A percentile compares a stretch with the other conserved stretches of the same genome.
Evolutionary conservation across 2,329 filamentous ascomycete species (phyloP).

Genomic region (Aspergillus oerlinghausenensis): DNA sequence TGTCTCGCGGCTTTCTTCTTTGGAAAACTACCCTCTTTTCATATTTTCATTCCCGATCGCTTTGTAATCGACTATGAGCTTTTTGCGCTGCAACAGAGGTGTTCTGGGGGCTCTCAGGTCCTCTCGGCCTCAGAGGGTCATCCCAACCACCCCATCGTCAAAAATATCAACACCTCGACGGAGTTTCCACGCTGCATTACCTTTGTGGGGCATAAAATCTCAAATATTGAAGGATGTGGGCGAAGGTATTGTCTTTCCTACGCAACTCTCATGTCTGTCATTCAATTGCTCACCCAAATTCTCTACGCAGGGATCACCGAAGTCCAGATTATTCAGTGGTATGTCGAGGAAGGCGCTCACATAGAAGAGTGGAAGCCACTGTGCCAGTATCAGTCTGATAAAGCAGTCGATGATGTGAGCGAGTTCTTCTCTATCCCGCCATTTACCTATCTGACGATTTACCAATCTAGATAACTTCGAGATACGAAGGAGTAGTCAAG

Average conservation of each 20-base stretch:
- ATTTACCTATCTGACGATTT: slow-evolving; percentile 2
- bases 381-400: slow-evolving; percentile 98
- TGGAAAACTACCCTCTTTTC: slow-evolving; percentile 1
- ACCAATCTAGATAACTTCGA: slow-evolving; percentile 79
- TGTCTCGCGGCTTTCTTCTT: slow-evolving; percentile 2
- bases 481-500: slow-evolving; percentile 92
- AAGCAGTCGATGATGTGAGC: slow-evolving; percentile 63
- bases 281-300: slow-evolving; percentile 14
- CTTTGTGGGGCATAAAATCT: slow-evolving; percentile 33
- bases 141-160: slow-evolving; percentile 23
- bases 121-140: slow-evolving; percentile 20
- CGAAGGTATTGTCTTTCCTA: slow-evolving; percentile 30
- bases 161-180: slow-evolving; percentile 23
- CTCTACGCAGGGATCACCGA: slow-evolving; percentile 77
- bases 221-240: slow-evolving; percentile 42
- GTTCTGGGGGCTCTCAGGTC: slow-evolving; percentile 25
- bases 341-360: slow-evolving; percentile 88
- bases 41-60: slow-evolving; percentile 1
- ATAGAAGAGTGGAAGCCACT: slow-evolving; percentile 98
- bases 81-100: slow-evolving; percentile 27
- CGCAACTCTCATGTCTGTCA: not conserved
- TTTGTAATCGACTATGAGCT: slow-evolving; percentile 21
- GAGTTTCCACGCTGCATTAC: slow-evolving; percentile 31
- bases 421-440: slow-evolving; percentile 2
- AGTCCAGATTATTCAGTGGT: slow-evolving; percentile 99